Evolutionary conservation across 192 early-diverging fungal genomes (phyloP).

Genomic region (Phycomyces nitens): DNA sequence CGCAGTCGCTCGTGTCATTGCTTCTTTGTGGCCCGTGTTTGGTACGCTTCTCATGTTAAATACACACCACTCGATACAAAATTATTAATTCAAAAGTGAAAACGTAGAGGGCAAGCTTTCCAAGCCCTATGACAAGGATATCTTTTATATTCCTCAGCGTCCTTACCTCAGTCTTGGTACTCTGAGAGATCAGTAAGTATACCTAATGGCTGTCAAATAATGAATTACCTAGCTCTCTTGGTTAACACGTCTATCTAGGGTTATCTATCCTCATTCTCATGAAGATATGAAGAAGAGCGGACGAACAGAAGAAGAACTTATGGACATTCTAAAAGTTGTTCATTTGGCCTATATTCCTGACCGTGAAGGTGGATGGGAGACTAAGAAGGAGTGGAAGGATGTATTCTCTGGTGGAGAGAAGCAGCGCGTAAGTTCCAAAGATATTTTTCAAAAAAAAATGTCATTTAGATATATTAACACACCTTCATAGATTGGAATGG

Average conservation of each 20-base stretch:
- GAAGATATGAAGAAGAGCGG: slow-evolving; percentile 73
- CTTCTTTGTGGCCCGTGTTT: slow-evolving; percentile 93
- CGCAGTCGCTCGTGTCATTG: slow-evolving; percentile 88
- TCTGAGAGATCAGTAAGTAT: slow-evolving; percentile 80
- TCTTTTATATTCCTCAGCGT: slow-evolving; percentile 98
- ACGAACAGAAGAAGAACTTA: slow-evolving; percentile 77
- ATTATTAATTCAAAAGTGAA: too few species aligned
- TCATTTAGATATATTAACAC: background rate
- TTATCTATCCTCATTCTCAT: slow-evolving; percentile 92
- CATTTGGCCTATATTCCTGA: slow-evolving; percentile 77
- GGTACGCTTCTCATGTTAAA: slow-evolving; percentile 25
- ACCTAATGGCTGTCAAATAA: too few species aligned
- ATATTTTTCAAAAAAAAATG: background rate
- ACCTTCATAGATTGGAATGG: slow-evolving; percentile 76
- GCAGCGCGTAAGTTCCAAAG: slow-evolving; percentile 57
- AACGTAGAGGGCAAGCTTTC: slow-evolving; percentile 65
- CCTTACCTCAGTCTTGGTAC: slow-evolving; percentile 93
- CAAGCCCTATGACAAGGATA: slow-evolving; percentile 71
- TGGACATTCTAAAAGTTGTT: slow-evolving; percentile 78
- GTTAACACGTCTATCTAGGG: slow-evolving; percentile 17
- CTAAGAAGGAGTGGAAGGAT: slow-evolving; percentile 86
- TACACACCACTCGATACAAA: too few species aligned
- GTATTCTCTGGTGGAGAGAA: slow-evolving; percentile 97
- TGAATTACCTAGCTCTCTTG: background rate
- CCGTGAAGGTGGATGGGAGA: slow-evolving; percentile 88